Conservation (phyloP, 352 stramenopile genomes). For the Globisporangium barbulae region DNA sequence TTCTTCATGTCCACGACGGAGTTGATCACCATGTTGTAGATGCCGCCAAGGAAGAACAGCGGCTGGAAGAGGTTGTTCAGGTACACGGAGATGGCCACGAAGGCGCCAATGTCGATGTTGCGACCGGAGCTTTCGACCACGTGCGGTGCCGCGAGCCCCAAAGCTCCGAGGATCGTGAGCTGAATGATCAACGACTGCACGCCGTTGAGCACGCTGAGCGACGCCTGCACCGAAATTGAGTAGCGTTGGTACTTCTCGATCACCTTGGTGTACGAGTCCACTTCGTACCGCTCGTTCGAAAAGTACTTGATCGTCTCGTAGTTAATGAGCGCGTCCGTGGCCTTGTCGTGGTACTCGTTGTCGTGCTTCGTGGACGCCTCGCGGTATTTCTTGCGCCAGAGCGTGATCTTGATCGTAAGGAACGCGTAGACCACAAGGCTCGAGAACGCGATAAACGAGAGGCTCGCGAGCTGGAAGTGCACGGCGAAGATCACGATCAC, state of each 20-base stretch:
- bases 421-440: conserved; percentile 95
- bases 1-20: conserved; percentile 97
- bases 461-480: conserved; percentile 91
- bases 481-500: conserved; percentile 90
- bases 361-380: conserved; percentile 93
- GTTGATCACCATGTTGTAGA: conserved; percentile 89
- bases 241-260: conserved; percentile 94
- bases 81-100: conserved; percentile 96
- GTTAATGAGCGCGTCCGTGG: conserved; percentile 96
- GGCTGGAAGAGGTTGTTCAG: conserved; percentile 95
- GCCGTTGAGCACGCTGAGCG: conserved; percentile 94
- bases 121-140: conserved; percentile 64
- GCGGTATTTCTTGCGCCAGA: conserved; percentile 98
- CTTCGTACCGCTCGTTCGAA: conserved; percentile 92
- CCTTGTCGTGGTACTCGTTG: conserved; percentile 98
- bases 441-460: conserved; percentile 93
- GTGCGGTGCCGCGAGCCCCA: conserved; percentile 65
- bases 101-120: conserved; percentile 92
- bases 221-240: conserved; percentile 92
- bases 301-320: conserved; percentile 99
- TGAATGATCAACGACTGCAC: conserved; percentile 89
- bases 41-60: conserved; percentile 95
- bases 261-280: conserved; percentile 87
- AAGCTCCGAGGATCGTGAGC: conserved; percentile 54
- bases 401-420: conserved; percentile 95